Percentiles rank a stretch among this genome's conserved stretches.
Evolutionary conservation across 2,329 filamentous ascomycete genomes (phyloP).

Genomic region (Davidsoniella neocaledoniae): DNA sequence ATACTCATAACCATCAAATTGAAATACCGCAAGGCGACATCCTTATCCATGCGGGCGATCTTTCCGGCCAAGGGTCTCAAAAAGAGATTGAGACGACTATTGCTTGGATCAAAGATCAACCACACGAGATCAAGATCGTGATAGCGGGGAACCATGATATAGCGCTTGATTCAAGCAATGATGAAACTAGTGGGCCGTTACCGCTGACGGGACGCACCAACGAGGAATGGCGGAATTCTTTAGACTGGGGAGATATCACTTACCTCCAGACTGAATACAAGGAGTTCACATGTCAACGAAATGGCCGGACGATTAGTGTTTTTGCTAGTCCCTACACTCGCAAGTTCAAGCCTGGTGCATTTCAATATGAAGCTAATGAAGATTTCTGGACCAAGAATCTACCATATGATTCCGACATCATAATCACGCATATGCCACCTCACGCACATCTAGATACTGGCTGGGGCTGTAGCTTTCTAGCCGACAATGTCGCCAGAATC

Average conservation of each 20-base stretch:
- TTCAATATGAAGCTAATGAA: constrained; percentile 22
- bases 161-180: constrained; percentile 16
- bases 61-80: constrained; percentile 43
- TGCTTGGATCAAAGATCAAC: constrained; percentile 34
- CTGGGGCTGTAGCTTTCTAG: constrained; percentile 19
- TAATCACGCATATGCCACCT: constrained; percentile 25
- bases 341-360: constrained; percentile 23
- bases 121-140: constrained; percentile 27
- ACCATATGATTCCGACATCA: constrained; percentile 19
- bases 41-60: constrained; percentile 31
- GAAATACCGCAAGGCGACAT: constrained; percentile 26
- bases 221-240: constrained; percentile 13
- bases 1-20: constrained; percentile 26
- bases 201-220: constrained; percentile 22
- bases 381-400: constrained; percentile 18
- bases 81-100: constrained; percentile 62
- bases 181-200: constrained; percentile 16
- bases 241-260: constrained; percentile 51
- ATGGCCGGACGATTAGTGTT: constrained; percentile 1
- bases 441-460: constrained; percentile 22
- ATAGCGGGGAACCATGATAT: constrained; percentile 31
- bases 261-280: constrained; percentile 59
- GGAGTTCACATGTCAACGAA: constrained; percentile 38
- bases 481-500: background rate
- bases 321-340: constrained; percentile 19